These are phyloP conservation scores for Geranium brycei DNA, from an alignment of 345 rosid genomes.

Conservation along the genomic window DNA sequence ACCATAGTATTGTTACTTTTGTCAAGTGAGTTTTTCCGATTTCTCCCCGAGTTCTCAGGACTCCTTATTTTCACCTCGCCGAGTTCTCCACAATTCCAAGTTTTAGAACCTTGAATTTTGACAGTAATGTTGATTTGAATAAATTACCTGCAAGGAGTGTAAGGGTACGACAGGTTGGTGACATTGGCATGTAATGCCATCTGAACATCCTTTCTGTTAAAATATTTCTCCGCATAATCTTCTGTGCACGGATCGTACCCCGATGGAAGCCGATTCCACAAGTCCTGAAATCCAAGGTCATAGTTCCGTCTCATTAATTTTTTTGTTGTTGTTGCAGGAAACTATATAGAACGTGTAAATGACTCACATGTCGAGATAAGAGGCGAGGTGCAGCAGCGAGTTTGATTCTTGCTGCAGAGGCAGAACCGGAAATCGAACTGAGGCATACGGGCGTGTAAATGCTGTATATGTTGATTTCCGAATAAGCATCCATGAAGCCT, in stretches of 20 bases:
- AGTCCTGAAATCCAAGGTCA: conserved; percentile 20
- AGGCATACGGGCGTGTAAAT: conserved; percentile 52
- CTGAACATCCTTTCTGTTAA: conserved; percentile 66
- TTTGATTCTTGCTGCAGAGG: conserved; percentile 1
- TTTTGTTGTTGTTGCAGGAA: background rate
- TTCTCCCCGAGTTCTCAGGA: no score
- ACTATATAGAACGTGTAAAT: background rate
- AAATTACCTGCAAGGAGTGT: conserved; percentile 48
- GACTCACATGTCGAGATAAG: conserved; percentile 5
- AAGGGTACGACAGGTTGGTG: conserved; percentile 49
- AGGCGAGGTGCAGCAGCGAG: background rate
- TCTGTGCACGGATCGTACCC: conserved; percentile 71
- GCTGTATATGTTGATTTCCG: conserved; percentile 53
- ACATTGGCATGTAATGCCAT: conserved; percentile 56
- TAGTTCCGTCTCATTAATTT: background rate
- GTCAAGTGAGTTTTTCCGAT: no score
- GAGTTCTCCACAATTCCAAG: no score
- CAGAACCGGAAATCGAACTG: background rate
- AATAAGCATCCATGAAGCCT: conserved; percentile 31
- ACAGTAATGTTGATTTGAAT: background rate
- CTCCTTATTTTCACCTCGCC: no score
- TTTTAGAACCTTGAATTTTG: no score
- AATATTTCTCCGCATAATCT: conserved; percentile 34
- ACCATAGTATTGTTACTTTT: no score
- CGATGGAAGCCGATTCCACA: conserved; percentile 35